A percentile compares a stretch with the other conserved stretches of the same genome.
Evolutionary conservation across 1,284 basidiomycete species (phyloP).

Genomic region (Ganoderma multipileum): DNA sequence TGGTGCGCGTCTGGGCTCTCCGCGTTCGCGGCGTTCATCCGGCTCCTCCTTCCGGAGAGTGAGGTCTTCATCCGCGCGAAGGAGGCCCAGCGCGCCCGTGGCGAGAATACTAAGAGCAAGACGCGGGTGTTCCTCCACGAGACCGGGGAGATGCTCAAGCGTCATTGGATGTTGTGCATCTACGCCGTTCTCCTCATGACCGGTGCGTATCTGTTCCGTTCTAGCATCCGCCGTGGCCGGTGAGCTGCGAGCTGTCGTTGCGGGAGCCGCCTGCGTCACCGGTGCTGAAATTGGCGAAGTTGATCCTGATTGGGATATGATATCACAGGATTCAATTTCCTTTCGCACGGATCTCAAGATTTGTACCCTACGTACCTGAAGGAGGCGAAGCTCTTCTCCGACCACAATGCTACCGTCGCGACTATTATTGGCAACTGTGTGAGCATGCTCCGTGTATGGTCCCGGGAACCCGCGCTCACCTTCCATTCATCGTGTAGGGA

Average conservation of each 20-base stretch:
- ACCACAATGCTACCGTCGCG: constrained; percentile 76
- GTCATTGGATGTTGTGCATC: constrained; percentile 87
- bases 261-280: background rate
- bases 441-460: constrained; percentile 39
- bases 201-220: constrained; percentile 50
- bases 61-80: constrained; percentile 75
- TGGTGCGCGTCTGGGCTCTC: constrained; percentile 79
- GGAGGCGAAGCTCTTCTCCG: constrained; percentile 61
- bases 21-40: constrained; percentile 74
- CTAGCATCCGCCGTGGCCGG: background rate
- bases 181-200: constrained; percentile 85
- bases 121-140: constrained; percentile 80
- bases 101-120: constrained; percentile 54
- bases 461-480: constrained; percentile 10
- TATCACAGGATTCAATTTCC: constrained; percentile 85
- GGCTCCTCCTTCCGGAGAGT: constrained; percentile 83
- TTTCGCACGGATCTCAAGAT: constrained; percentile 89
- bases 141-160: constrained; percentile 77
- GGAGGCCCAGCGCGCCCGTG: constrained; percentile 51
- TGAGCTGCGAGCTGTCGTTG: background rate
- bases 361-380: constrained; percentile 84
- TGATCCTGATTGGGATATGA: constrained; percentile 16
- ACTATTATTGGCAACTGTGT: constrained; percentile 93
- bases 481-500: constrained; percentile 53
- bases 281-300: background rate